A percentile compares a stretch with the other conserved stretches of the same genome.
Conservation (phyloP, 2,329 filamentous ascomycete species). For the Alternaria arbusti region DNA sequence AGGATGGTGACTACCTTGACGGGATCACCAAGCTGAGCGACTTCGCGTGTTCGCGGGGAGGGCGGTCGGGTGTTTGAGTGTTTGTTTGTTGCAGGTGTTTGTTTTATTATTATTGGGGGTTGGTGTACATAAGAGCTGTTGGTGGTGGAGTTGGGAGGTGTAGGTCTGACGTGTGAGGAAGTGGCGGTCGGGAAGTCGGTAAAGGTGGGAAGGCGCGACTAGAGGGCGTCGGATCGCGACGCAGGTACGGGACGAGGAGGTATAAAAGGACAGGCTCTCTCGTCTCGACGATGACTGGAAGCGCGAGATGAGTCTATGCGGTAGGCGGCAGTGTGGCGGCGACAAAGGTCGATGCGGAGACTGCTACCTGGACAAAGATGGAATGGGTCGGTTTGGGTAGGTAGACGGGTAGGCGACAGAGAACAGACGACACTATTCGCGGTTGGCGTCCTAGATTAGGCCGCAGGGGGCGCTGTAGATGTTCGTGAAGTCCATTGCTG, state of each 20-base stretch:
- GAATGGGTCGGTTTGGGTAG: conserved; percentile 15
- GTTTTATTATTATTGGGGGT: conserved; percentile 37
- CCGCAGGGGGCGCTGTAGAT: conserved; percentile 38
- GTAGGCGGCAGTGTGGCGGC: conserved; percentile 39
- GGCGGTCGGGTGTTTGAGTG: conserved; percentile 8
- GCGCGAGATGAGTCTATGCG: conserved; percentile 28
- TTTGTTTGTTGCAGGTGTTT: conserved; percentile 20
- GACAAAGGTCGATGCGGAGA: conserved; percentile 30
- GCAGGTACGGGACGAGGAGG: conserved; percentile 15
- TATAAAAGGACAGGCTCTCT: conserved; percentile 24
- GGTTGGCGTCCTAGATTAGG: conserved; percentile 37
- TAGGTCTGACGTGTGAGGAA: conserved; percentile 36
- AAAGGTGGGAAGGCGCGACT: conserved; percentile 22
- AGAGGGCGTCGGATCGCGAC: conserved; percentile 10
- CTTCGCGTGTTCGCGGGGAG: conserved; percentile 29
- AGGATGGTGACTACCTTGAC: conserved; percentile 33
- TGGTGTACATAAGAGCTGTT: conserved; percentile 25
- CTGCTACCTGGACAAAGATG: conserved; percentile 36
- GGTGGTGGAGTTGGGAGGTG: conserved; percentile 19
- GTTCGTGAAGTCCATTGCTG: conserved; percentile 45
- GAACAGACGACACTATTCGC: conserved; percentile 23
- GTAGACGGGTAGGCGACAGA: conserved; percentile 23
- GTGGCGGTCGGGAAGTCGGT: conserved; percentile 35
- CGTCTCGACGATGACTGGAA: conserved; percentile 22
- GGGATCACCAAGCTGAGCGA: conserved; percentile 39